These are phyloP conservation scores for Schrenkiella parvula DNA, from an alignment of 345 rosid genomes.

Conservation along the genomic window DNA sequence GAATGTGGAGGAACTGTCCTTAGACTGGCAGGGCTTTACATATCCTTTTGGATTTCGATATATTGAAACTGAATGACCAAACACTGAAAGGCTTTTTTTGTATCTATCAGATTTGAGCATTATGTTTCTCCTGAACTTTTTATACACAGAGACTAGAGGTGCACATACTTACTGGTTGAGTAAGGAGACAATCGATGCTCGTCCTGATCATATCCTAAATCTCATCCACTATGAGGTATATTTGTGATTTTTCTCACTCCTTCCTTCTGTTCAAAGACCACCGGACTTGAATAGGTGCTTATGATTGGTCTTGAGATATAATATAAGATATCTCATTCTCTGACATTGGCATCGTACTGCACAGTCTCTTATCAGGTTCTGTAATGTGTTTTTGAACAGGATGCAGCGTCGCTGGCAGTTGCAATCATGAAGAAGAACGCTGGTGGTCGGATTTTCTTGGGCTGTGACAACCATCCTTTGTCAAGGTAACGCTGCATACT, in stretches of 20 bases:
- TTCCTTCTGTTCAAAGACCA: not conserved
- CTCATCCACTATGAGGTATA: constrained; percentile 93
- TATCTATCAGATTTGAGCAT: constrained; percentile 10
- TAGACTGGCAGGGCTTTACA: constrained; percentile 92
- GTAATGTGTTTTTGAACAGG: constrained; percentile 40
- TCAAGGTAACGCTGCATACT: constrained; percentile 55
- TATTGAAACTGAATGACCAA: not conserved
- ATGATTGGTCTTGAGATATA: not conserved
- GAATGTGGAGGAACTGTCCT: constrained; percentile 75
- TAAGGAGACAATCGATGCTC: constrained; percentile 64
- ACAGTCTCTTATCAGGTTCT: constrained; percentile 14
- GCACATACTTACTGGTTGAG: constrained; percentile 84
- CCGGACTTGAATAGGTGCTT: not conserved
- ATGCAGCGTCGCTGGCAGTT: constrained; percentile 86
- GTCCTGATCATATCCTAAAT: constrained; percentile 91
- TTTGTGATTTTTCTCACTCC: constrained; percentile 2
- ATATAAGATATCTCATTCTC: not conserved
- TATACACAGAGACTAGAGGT: constrained; percentile 81
- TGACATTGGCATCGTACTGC: not conserved
- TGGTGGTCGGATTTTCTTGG: constrained; percentile 67
- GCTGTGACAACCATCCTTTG: constrained; percentile 94
- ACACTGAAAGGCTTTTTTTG: not conserved
- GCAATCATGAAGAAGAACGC: constrained; percentile 76
- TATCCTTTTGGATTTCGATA: constrained; percentile 58
- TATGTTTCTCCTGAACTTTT: constrained; percentile 43